Base-by-base conservation (phyloP, 495 filamentous ascomycete genomes). In the Podospora australis region DNA sequence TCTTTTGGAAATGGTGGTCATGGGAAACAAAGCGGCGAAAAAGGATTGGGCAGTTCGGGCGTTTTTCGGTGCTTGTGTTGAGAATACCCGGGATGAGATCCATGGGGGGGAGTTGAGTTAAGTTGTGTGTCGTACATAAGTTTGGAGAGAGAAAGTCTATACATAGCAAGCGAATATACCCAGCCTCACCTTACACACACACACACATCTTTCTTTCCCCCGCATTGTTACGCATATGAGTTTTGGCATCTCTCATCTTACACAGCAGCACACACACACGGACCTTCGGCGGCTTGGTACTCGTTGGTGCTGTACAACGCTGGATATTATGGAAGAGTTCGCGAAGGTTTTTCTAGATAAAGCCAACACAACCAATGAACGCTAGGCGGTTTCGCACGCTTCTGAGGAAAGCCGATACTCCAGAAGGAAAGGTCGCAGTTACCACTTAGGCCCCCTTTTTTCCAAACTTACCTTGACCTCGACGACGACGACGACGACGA, bases 321-420 rank as follows among this genome's bases (percentile, higher is more conserved):
- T 42, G 45, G 52, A 49, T 54, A 49, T 49, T 49, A 45, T 58
- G 57, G 53, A 57, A 57, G 40, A 7, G 40, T 59, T 56, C 50
- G 46, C 39, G 14, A 56, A 57, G 39, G 16, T 10, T 57, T 54
- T 35, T 17, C 34, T 7, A 20, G 11, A 16, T n/a, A n/a, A n/a
- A 16, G 26, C 38, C 24, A 39, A 39, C 19, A 34, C 45, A 24
- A 24, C 46, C 45, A 44, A 44, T 39, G 40, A 38, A 32, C 29
- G 24, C 3, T 48, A 16, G 16, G 29, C 44, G 38, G 32, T 8
- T 11, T 34, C 25, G 30, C 10, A 42, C 11, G 10, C 17, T 46
- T n/a, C n/a, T n/a, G n/a, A n/a, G n/a, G n/a, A 36, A 43, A 46
- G 36, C 35, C 43, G 43, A 36, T 35, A 34, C 34, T 16, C 26